Base-by-base conservation (phyloP, 1,284 basidiomycete species). In the Leccinum insolens region DNA sequence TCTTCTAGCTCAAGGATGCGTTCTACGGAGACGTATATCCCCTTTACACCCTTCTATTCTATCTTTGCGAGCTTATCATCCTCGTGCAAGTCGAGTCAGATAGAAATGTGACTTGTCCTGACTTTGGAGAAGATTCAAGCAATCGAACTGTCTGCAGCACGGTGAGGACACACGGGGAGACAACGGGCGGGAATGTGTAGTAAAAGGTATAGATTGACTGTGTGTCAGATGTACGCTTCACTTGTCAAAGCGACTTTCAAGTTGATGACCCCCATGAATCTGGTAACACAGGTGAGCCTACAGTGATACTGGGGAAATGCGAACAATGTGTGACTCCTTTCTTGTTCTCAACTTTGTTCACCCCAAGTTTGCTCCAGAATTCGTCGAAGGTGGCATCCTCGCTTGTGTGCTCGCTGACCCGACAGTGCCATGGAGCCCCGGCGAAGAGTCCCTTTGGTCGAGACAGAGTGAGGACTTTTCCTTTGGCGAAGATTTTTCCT, bases 81-180 rank as follows among this genome's bases (percentile, higher is more conserved):
- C 4, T 77, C 80, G 8, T 84, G 83, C 22, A 92, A 77, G 75
- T 93, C 89, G 22, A 94, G 25, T 44, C 28, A 1, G 60, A 63
- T 57, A 46, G 14, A 63, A 66, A 57, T 41, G 6, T 7, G 31
- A 63, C 78, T 55, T 71, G 91, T 91, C 89, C 90, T 57, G 82
- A 84, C 67, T 83, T 84, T 28, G 86, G 85, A 60, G 82, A 79
- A 15, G 78, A 77, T 61, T 84, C 81, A 58, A 82, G 79, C 31
- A 89, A 78, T 70, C 88, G 82, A 7, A 82, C 81, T 15, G 89
- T 84, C 75, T 92, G 90, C 34, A 93, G 78, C 37, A 90, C 89
- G 2, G 91, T 93, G 77, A 93, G 93, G 22, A 91, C 85, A 14
- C 92, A 86, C 11, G 91, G 87, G 3, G 91, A 89, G 17, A 94